Evolutionary conservation across 441 rosid genomes (phyloP).

Genomic region (Pelargonium cotyledonis): DNA sequence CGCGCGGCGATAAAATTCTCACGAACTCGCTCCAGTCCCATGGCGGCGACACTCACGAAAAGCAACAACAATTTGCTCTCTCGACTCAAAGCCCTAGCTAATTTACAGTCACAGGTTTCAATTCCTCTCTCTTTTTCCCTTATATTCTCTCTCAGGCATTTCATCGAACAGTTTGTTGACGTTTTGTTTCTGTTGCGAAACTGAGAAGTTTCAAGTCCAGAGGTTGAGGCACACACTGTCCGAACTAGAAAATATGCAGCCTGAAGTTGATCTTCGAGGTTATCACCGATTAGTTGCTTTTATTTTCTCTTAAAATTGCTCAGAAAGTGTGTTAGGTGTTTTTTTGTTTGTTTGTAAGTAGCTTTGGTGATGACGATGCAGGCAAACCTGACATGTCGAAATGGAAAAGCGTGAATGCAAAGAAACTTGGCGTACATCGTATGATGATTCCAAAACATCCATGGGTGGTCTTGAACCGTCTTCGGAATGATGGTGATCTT

Average conservation of each 20-base stretch:
- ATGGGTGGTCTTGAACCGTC: conserved; percentile 49
- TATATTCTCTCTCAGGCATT: conserved; percentile 30
- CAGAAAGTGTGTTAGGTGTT: not conserved
- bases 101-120: conserved; percentile 36
- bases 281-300: not conserved
- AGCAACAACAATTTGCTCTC: conserved; percentile 25
- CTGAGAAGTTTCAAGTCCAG: conserved; percentile 19
- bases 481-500: conserved; percentile 43
- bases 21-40: conserved; percentile 20
- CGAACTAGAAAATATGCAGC: conserved; percentile 22
- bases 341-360: not conserved
- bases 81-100: conserved; percentile 38
- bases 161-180: conserved; percentile 38
- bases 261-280: conserved; percentile 28
- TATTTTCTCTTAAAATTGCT: not conserved
- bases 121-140: not conserved
- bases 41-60: conserved; percentile 37
- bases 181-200: conserved; percentile 9
- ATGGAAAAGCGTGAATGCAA: conserved; percentile 57
- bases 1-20: conserved; percentile 6
- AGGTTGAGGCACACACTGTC: conserved; percentile 36
- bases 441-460: conserved; percentile 49
- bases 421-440: conserved; percentile 36
- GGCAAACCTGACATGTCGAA: conserved; percentile 42
- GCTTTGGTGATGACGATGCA: conserved; percentile 9